Conservation (phyloP, 306 rosid species). For the Cyclanthera cordifolia region DNA sequence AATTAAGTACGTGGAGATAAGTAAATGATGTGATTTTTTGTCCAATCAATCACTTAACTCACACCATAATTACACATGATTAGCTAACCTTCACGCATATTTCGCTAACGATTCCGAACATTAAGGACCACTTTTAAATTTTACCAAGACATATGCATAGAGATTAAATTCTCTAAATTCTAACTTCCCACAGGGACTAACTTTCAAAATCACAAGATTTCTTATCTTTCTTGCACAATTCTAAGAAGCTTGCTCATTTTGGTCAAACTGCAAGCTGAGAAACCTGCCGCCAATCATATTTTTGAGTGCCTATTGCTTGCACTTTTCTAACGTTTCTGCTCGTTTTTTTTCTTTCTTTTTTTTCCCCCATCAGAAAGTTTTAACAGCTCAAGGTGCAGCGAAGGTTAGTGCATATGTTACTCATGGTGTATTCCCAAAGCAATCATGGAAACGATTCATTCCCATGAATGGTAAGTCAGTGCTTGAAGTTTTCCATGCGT, state of each 20-base stretch:
- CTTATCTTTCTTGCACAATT: no score
- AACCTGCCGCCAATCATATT: background rate
- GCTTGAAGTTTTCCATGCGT: background rate
- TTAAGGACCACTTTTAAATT: no score
- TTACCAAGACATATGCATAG: no score
- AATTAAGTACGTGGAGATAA: no score
- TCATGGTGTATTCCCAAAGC: slow-evolving; percentile 82
- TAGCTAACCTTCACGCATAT: background rate
- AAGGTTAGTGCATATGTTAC: slow-evolving; percentile 88
- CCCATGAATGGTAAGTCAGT: slow-evolving; percentile 62
- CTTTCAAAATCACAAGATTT: no score
- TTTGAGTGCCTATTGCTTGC: slow-evolving; percentile 6
- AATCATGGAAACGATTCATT: slow-evolving; percentile 65
- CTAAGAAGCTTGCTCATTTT: no score
- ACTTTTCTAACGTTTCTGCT: background rate
- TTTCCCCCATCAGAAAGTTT: slow-evolving; percentile 78
- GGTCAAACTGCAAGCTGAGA: background rate
- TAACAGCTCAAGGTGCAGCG: slow-evolving; percentile 77
- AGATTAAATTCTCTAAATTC: no score
- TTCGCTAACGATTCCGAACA: no score
- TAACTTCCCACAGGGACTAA: no score
- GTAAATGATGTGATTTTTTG: no score
- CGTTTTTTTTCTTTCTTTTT: slow-evolving; percentile 7
- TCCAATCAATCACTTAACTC: background rate
- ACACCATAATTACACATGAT: background rate